These are phyloP conservation scores for Arabidopsis hybrid DNA, from an alignment of 441 rosid genomes.

Conservation along the genomic window DNA sequence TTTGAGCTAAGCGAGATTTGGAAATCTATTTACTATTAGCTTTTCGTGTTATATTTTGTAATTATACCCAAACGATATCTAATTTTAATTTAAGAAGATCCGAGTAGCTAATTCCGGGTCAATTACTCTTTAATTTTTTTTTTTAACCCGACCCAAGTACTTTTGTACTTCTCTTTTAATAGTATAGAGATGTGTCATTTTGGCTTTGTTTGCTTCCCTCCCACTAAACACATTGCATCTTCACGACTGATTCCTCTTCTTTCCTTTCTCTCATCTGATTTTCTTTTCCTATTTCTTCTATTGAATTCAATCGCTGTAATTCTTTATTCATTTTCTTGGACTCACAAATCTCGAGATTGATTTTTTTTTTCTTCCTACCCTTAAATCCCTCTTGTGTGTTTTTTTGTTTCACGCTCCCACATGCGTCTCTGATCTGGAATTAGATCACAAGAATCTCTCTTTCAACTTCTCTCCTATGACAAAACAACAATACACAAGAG, in stretches of 20 bases:
- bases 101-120: no score
- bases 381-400: conserved; percentile 10
- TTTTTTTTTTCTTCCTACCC: conserved; percentile 12
- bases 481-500: conserved; percentile 22
- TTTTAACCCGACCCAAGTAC: no score
- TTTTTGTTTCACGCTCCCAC: conserved; percentile 62
- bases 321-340: conserved; percentile 26
- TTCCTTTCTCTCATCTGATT: neutral
- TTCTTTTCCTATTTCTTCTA: conserved; percentile 1
- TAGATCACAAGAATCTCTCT: conserved; percentile 75
- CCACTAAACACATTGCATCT: conserved; percentile 34
- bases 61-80: no score
- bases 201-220: conserved; percentile 26
- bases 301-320: conserved; percentile 14
- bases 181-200: neutral
- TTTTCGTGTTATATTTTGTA: no score
- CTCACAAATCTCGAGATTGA: conserved; percentile 32
- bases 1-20: no score
- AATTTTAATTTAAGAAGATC: no score
- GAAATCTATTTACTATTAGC: no score
- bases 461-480: conserved; percentile 22
- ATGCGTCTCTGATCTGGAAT: conserved; percentile 92
- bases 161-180: no score
- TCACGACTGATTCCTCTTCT: conserved; percentile 29
- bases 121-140: no score